phyloP scores from a whole-genome alignment of 108 stramenopile genomes.

The Poteriospumella lacustris region DNA sequence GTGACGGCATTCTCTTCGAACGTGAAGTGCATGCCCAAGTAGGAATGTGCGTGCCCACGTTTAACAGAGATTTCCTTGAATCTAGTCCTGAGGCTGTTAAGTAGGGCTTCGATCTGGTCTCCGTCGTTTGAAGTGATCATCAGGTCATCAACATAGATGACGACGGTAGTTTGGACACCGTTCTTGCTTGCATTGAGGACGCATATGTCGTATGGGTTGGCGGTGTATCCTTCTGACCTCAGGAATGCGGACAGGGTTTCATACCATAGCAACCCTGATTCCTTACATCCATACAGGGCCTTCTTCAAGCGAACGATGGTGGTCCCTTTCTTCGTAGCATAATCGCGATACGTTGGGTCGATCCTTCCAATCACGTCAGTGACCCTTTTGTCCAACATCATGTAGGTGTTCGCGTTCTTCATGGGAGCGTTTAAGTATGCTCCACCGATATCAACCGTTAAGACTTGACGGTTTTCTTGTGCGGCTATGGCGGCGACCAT shows the following conservation, averaged over 20 bases:
- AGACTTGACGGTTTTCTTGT: no score
- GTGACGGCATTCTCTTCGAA: not conserved
- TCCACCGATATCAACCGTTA: no score
- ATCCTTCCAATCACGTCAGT: no score
- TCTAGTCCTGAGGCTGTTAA: not conserved
- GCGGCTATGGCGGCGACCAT: no score
- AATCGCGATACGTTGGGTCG: not conserved
- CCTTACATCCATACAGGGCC: constrained; percentile 2
- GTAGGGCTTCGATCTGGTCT: not conserved
- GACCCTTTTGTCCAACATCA: no score
- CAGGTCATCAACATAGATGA: constrained; percentile 22
- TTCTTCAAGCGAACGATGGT: not conserved
- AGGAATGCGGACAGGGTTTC: not conserved
- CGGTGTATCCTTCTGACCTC: not conserved
- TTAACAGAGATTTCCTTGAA: not conserved
- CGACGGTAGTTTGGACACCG: not conserved
- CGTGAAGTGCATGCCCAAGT: not conserved
- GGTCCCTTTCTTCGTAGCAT: not conserved
- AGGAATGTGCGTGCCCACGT: not conserved
- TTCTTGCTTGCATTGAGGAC: not conserved
- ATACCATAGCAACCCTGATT: not conserved
- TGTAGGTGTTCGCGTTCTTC: no score
- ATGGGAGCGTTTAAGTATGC: no score
- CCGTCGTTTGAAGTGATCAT: not conserved
- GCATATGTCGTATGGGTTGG: constrained; percentile 18